Conservation (phyloP, 768 basidiomycete genomes). For the Phylloporus arenicola region DNA sequence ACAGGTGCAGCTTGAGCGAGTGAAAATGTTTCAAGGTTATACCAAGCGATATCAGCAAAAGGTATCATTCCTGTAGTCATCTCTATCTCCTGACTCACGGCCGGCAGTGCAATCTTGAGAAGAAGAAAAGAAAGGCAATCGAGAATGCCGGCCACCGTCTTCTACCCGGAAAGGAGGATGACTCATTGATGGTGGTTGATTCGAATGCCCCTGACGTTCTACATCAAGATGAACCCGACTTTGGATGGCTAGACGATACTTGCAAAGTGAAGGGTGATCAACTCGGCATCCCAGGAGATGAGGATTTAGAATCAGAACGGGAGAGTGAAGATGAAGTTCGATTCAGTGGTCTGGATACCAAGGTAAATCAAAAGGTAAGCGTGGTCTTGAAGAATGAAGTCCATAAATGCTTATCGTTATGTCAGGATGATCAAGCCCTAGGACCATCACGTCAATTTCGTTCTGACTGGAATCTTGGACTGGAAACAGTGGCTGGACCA, state of each 20-base stretch:
- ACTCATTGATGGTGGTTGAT: slow-evolving; percentile 29
- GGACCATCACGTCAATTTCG: slow-evolving; percentile 8
- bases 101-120: slow-evolving; percentile 19
- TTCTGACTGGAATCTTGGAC: slow-evolving; percentile 22
- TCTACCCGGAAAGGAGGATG: slow-evolving; percentile 18
- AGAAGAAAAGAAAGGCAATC: slow-evolving; percentile 24
- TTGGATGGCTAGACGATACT: slow-evolving; percentile 26
- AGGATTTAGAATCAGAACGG: slow-evolving; percentile 7
- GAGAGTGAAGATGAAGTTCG: slow-evolving; percentile 19
- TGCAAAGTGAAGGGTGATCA: slow-evolving; percentile 26
- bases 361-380: slow-evolving; percentile 10
- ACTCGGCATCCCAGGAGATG: slow-evolving; percentile 12
- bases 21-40: slow-evolving; percentile 20
- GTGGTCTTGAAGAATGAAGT: not conserved
- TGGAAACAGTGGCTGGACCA: slow-evolving; percentile 5
- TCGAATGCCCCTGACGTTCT: slow-evolving; percentile 22
- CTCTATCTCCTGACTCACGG: not conserved
- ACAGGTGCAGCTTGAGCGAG: slow-evolving; percentile 17
- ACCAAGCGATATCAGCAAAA: slow-evolving; percentile 18
- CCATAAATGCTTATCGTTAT: not conserved
- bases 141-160: slow-evolving; percentile 7
- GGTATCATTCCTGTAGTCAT: slow-evolving; percentile 8
- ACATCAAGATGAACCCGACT: slow-evolving; percentile 6
- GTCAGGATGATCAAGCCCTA: slow-evolving; percentile 2
- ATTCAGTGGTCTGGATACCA: not conserved